Percentiles rank a stretch among this genome's conserved stretches.
phyloP scores from a whole-genome alignment of 345 rosid species.

The Syzygium jambos region DNA sequence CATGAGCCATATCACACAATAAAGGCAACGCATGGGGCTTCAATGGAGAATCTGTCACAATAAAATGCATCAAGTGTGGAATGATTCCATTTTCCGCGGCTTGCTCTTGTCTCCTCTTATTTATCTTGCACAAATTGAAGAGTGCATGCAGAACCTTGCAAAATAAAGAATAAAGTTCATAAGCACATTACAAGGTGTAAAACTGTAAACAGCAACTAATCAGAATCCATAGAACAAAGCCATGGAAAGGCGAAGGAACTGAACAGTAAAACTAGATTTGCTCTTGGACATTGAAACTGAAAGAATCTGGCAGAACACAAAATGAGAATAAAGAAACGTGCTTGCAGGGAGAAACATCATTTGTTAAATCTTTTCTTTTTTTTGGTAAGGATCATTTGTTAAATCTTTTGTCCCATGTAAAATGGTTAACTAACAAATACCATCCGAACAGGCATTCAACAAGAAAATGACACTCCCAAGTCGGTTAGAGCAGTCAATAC shows the following conservation, averaged over 20 bases:
- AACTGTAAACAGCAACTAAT: background rate
- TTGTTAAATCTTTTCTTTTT: no score
- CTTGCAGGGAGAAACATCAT: background rate
- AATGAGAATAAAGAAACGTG: background rate
- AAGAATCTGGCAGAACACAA: background rate
- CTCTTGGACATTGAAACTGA: background rate
- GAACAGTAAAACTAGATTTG: background rate
- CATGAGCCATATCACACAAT: slow-evolving; percentile 99
- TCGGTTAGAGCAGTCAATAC: background rate
- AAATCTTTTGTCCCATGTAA: background rate
- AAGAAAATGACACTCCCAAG: background rate
- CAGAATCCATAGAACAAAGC: background rate
- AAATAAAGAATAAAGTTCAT: background rate
- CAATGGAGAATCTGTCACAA: slow-evolving; percentile 67
- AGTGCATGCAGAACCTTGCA: slow-evolving; percentile 90
- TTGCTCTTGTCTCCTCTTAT: slow-evolving; percentile 98
- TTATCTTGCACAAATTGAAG: slow-evolving; percentile 97
- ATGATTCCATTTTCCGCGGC: slow-evolving; percentile 99
- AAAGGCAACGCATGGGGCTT: slow-evolving; percentile 85
- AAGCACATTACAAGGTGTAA: background rate
- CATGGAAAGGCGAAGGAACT: background rate
- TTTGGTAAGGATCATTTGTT: no score
- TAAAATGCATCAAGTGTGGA: slow-evolving; percentile 90
- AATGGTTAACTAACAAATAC: background rate
- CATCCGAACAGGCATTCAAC: background rate